Evolutionary conservation across 371 early-diverging fungal genomes (phyloP), one percentile per base, ranked within the genome.

Genomic region (Haplosporangium sp.): DNA sequence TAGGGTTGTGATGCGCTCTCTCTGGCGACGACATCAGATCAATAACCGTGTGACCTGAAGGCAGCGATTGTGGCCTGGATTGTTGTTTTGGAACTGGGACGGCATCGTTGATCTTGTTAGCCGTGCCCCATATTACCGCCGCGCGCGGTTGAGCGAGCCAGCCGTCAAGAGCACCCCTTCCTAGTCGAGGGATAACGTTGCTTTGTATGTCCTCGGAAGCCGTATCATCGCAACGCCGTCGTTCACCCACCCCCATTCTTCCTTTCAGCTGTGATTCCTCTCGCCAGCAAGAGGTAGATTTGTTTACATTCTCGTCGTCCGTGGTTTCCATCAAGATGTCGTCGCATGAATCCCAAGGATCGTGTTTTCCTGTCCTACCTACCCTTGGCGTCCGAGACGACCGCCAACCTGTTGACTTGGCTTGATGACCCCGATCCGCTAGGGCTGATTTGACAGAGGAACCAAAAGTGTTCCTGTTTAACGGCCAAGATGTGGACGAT

Each of bases 111-210:
- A 48, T 61, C n/a, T 52, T 51, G 55, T 64, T 60, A 11, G 57
- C 58, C 16, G 65, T 64, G 3, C 62, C 55, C 1, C 59, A 54
- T n/a, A 62, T 64, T 16, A 63, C 75, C 6, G 70, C 70, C 14
- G 75, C 69, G 14, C 70, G 69, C 2, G 75, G 70, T n/a, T 75
- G 62, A 12, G 66, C 29, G 37, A 66, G 62, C 75, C 65, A 75
- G 29, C 29, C 29, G 41, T 65, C 69, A 5, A 62, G 64, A 8
- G n/a, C 21, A 9, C 20, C 53, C 0, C 10, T 37, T 43, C n/a
- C 47, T 4, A 45, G 46, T 8, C 54, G 45, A 53, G 51, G 53
- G 21, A 42, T 42, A 18, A 21, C 37, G 13, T 11, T 20, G 2
- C n/a, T 21, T 23, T 53, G 52, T 5, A 48, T 9, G 6, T 36